phyloP scores from a whole-genome alignment of 495 filamentous ascomycete genomes.

The Tirmania nivea region DNA sequence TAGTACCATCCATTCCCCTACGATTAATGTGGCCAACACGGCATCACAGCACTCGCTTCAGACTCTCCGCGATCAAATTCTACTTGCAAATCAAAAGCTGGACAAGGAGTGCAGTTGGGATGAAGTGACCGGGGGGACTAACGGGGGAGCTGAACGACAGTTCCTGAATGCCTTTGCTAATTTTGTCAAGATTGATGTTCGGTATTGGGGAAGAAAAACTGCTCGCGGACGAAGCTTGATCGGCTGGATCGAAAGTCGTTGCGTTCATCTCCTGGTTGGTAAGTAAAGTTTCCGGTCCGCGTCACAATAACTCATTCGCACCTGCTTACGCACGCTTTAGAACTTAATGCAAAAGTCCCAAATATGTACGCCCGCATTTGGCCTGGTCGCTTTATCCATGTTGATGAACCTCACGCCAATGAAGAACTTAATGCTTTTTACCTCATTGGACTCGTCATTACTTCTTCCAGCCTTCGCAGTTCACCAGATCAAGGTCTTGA shows the following conservation, averaged over 20 bases:
- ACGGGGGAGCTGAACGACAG: conserved; percentile 14
- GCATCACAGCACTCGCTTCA: conserved; percentile 27
- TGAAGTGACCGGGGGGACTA: conserved; percentile 18
- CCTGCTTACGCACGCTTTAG: conserved; percentile 9
- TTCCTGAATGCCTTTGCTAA: conserved; percentile 27
- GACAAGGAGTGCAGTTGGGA: conserved; percentile 22
- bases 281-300: conserved; percentile 3
- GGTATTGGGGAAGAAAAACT: conserved; percentile 32
- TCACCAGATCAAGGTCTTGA: not conserved
- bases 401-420: conserved; percentile 3
- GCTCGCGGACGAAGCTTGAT: conserved; percentile 26
- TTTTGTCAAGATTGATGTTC: conserved; percentile 31
- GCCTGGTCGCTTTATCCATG: conserved; percentile 30
- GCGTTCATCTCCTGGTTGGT: conserved; percentile 29
- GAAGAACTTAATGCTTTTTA: conserved; percentile 26
- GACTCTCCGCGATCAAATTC: conserved; percentile 29
- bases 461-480: not conserved
- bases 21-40: conserved; percentile 30
- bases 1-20: conserved; percentile 31
- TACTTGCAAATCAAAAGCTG: conserved; percentile 22
- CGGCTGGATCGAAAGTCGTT: conserved; percentile 34
- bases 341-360: conserved; percentile 27
- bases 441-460: conserved; percentile 32
- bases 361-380: conserved; percentile 31
- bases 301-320: conserved; percentile 5